These are phyloP conservation scores for Nigrograna mackinnonii DNA, from an alignment of 2,329 filamentous ascomycete genomes.

Conservation along the genomic window DNA sequence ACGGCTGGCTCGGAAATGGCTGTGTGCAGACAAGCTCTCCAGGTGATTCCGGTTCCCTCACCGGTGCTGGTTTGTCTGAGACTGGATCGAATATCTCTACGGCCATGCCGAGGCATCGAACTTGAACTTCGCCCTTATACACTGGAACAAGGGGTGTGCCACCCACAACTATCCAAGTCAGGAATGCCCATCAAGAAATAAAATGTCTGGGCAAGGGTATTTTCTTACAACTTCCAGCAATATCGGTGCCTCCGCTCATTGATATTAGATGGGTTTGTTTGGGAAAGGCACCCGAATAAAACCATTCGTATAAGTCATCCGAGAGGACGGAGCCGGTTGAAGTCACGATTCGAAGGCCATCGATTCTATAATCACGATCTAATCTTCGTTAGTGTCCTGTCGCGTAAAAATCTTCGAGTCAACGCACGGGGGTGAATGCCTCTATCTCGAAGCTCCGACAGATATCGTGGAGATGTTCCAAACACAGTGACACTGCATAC, in stretches of 20 bases:
- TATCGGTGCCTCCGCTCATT: constrained; percentile 1
- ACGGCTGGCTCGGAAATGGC: neutral
- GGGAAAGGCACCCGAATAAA: constrained; percentile 40
- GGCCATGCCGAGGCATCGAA: neutral
- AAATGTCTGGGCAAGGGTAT: neutral
- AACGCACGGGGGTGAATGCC: neutral
- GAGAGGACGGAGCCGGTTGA: constrained; percentile 51
- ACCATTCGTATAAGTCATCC: constrained; percentile 49
- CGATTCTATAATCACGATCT: neutral
- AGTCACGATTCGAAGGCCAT: constrained; percentile 44
- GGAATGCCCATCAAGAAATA: neutral
- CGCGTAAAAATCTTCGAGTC: neutral
- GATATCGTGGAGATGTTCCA: neutral
- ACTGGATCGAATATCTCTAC: neutral
- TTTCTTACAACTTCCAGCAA: neutral
- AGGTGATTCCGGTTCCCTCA: neutral
- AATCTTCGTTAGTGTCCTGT: neutral
- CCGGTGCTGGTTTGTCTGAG: neutral
- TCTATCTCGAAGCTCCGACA: neutral
- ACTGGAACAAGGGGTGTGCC: neutral
- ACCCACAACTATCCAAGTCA: constrained; percentile 1
- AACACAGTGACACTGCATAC: neutral
- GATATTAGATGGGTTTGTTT: neutral
- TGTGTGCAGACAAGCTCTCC: neutral
- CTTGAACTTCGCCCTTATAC: neutral